These are phyloP conservation scores for Helicocarpus griseus DNA, from an alignment of 2,329 filamentous ascomycete species.

Conservation along the genomic window DNA sequence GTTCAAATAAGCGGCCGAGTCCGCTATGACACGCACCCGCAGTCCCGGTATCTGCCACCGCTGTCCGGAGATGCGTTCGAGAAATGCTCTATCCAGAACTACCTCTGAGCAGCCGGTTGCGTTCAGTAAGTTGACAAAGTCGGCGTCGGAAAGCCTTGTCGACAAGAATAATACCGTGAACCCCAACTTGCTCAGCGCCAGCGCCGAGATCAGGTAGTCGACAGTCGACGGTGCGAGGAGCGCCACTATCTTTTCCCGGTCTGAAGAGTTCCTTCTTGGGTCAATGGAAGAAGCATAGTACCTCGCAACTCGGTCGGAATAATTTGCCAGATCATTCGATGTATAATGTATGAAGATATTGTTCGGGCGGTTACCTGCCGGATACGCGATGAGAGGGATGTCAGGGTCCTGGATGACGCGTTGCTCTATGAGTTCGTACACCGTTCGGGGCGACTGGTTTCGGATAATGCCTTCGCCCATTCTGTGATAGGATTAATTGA, in stretches of 20 bases:
- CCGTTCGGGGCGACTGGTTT: background rate
- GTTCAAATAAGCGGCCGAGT: background rate
- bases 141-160: conserved; percentile 42
- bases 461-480: background rate
- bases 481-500: background rate
- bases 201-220: conserved; percentile 45
- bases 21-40: background rate
- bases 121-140: conserved; percentile 40
- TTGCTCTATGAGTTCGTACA: background rate
- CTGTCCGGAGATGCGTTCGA: background rate
- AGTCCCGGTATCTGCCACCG: too few relatives aligned
- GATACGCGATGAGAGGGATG: background rate
- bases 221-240: conserved; percentile 46
- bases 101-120: conserved; percentile 32
- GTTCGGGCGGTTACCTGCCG: background rate
- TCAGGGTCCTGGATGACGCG: background rate
- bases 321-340: background rate
- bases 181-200: conserved; percentile 47
- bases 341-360: background rate
- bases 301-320: background rate
- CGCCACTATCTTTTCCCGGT: conserved; percentile 31
- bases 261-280: background rate
- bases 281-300: background rate
- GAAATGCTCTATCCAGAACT: conserved; percentile 16
- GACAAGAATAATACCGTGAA: conserved; percentile 47